A percentile compares a stretch with the other conserved stretches of the same genome.
These are phyloP conservation scores for Neurospora sp. DNA, from an alignment of 495 filamentous ascomycete species.

Conservation along the genomic window DNA sequence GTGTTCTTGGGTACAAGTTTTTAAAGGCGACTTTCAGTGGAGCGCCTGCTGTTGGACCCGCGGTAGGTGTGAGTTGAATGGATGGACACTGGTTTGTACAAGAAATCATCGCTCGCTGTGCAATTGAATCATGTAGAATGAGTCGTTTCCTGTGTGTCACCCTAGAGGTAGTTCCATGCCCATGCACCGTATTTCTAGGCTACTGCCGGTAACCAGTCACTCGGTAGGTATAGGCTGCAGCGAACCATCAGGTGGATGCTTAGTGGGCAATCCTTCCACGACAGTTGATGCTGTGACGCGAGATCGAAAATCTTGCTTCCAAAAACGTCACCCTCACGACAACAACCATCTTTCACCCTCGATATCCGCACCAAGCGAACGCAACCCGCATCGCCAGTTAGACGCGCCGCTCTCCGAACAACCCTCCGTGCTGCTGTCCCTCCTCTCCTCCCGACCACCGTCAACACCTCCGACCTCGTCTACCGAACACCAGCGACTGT, in stretches of 20 bases:
- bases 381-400: neutral
- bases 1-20: neutral
- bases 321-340: conserved; percentile 6
- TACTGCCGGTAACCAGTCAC: neutral
- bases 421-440: neutral
- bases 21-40: neutral
- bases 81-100: neutral
- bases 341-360: neutral
- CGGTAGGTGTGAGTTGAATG: neutral
- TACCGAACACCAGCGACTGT: conserved; percentile 19
- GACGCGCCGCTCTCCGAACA: neutral
- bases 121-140: neutral
- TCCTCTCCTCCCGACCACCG: neutral
- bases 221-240: neutral
- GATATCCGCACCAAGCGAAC: neutral
- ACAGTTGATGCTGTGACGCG: neutral
- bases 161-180: too few species aligned
- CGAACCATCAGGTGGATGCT: neutral
- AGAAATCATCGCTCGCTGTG: neutral
- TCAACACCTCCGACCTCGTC: neutral
- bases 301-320: neutral
- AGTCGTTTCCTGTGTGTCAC: neutral
- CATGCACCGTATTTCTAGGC: neutral
- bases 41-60: neutral
- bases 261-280: neutral